Evolutionary conservation across 2,329 filamentous ascomycete genomes (phyloP).

Genomic region (Dactylellina sp.): DNA sequence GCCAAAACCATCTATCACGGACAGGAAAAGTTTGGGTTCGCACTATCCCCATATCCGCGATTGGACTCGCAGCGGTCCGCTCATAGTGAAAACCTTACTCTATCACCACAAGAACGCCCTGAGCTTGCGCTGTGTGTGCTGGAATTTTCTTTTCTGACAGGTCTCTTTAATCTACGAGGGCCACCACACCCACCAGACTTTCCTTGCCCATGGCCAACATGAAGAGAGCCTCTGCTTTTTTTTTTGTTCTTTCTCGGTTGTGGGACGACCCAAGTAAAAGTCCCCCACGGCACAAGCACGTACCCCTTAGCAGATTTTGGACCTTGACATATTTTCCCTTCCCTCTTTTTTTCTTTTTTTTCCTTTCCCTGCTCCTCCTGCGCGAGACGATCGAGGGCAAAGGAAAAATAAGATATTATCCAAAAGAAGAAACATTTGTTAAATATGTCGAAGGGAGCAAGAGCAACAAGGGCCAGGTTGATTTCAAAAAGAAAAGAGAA

Average conservation of each 20-base stretch:
- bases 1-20: slow-evolving; percentile 43
- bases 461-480: slow-evolving; percentile 37
- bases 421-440: slow-evolving; percentile 56
- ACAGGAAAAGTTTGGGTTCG: slow-evolving; percentile 51
- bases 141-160: slow-evolving; percentile 56
- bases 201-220: slow-evolving; percentile 39
- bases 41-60: slow-evolving; percentile 46
- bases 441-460: slow-evolving; percentile 33
- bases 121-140: slow-evolving; percentile 45
- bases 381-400: slow-evolving; percentile 53
- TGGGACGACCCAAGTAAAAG: slow-evolving; percentile 55
- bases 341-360: slow-evolving; percentile 31
- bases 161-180: slow-evolving; percentile 47
- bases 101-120: slow-evolving; percentile 28
- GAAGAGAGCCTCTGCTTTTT: slow-evolving; percentile 41
- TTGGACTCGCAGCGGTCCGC: slow-evolving; percentile 54
- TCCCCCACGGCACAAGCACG: slow-evolving; percentile 57
- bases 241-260: slow-evolving; percentile 40
- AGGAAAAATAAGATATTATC: slow-evolving; percentile 56
- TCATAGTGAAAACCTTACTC: slow-evolving; percentile 36
- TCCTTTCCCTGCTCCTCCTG: slow-evolving; percentile 15
- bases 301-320: slow-evolving; percentile 57
- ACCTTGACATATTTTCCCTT: slow-evolving; percentile 56
- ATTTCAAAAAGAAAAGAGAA: slow-evolving; percentile 51
- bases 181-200: slow-evolving; percentile 23